Evolutionary conservation across 1,284 basidiomycete species (phyloP), one percentile per base, ranked within the genome.

Genomic region (Ganoderma boninense): DNA sequence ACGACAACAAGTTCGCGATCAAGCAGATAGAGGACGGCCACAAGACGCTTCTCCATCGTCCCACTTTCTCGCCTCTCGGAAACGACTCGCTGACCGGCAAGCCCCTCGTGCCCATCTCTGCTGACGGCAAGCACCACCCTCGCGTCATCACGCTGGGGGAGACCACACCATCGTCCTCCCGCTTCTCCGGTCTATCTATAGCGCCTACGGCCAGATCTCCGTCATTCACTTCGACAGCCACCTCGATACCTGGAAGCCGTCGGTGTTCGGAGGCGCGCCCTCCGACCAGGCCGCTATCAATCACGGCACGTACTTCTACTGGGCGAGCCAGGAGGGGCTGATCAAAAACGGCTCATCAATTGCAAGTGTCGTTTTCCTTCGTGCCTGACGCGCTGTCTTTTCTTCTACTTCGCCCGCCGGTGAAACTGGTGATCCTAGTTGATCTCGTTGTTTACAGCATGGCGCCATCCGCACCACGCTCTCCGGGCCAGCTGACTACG

Each of bases 211-310:
- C 7, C 84, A 89, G 40, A 91, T 93, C 64, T 90, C 90, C 49
- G 90, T 94, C 56, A 93, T 95, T 62, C 92, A 95, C 80, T 94
- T 95, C 77, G 93, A 95, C 78, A 91, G 90, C 59, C 92, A 94
- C 72, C 77, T 81, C 35, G 91, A 92, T 76, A 92, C 93, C 6
- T 93, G 91, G 92, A 92, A 90, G 74, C 92, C 92, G 32, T 83
- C 85, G 44, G 87, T 91, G 14, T 92, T 92, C 76, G 90, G 91
- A 26, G 91, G 90, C 6, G 88, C 90, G 1, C 91, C 90, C 4
- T 89, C 89, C 29, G 83, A 84, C 0, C 89, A 90, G 71, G 90
- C 90, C 0, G 87, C 88, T 42, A 89, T 93, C 74, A 93, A 92
- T 72, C 92, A 93, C 67, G 92, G 92, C 23, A 93, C 92, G 7